Base-by-base conservation (phyloP, 768 basidiomycete species). In the Pleurotus pulmonarius region DNA sequence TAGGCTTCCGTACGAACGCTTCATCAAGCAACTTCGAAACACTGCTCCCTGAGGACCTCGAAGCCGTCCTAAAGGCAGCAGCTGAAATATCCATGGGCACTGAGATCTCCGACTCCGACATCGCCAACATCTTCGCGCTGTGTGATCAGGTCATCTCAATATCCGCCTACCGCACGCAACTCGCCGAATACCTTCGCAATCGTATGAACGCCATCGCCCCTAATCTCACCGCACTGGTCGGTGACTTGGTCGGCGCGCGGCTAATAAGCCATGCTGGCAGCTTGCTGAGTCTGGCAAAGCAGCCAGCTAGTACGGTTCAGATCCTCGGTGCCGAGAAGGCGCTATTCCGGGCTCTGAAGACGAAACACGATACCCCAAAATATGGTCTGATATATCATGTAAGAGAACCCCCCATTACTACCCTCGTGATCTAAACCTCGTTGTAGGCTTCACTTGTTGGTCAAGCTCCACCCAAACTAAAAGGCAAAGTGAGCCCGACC, bases 71-170 rank as follows among this genome's bases (percentile, higher is more conserved):
- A 59, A 98, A 97, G 75, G 88, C 90, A 26, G 95, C 97, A 38
- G 93, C 97, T 16, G 94, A 94, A 76, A 91, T 99, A 59, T 97
- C 94, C 37, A 99, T 99, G 97, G 97, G 97, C 64, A 99, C 97
- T 41, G 97, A 99, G 76, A 98, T 99, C 60, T 95, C 94, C 54
- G 94, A 98, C 61, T 85, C 87, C 49, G 97, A 99, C 69, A 94
- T 98, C 66, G 77, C 83, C n/a, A 96, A 99, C 77, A 98, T 98
- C 70, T 85, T 94, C 74, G 87, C 93, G 34, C 83, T 99, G 34
- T 98, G 95, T 69, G 97, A 99, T 73, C 97, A 99, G 71, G 92
- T 99, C 65, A 96, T 99, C 69, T 87, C 94, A 59, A 98, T 99
- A 70, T 87, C 94, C 38, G 82, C 87, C 57, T 99, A 99, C 77